Conservation (phyloP, 495 filamentous ascomycete species). For the Aspergillus saccharolyticus region DNA sequence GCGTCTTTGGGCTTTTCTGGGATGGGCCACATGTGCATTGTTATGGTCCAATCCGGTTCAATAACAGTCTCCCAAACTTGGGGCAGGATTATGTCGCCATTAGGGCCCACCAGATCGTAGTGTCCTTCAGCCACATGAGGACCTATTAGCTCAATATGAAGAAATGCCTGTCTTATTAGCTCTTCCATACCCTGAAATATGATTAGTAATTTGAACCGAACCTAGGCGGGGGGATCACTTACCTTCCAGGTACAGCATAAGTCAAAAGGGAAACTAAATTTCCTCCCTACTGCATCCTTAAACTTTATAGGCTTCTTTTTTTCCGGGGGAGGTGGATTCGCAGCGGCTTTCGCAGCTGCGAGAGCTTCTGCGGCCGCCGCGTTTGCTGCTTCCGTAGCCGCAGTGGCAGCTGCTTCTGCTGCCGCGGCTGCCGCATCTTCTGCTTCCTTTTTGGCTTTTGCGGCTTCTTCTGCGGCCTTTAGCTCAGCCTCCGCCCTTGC, state of each 20-base stretch:
- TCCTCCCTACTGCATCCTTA: constrained; percentile 80
- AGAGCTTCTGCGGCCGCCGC: constrained; percentile 26
- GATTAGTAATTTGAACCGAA: no score
- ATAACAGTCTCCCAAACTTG: constrained; percentile 82
- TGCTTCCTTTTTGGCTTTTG: constrained; percentile 27
- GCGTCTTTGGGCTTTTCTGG: constrained; percentile 50
- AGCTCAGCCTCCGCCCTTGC: constrained; percentile 50
- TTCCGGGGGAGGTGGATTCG: constrained; percentile 32
- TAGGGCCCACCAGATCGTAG: constrained; percentile 78
- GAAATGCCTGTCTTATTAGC: constrained; percentile 80
- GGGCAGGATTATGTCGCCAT: constrained; percentile 83
- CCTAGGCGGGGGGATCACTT: no score
- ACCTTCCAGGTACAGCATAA: constrained; percentile 77
- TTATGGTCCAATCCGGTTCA: constrained; percentile 83
- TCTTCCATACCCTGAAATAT: constrained; percentile 69
- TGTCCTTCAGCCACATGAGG: constrained; percentile 79
- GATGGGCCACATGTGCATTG: constrained; percentile 98
- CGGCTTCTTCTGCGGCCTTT: constrained; percentile 33
- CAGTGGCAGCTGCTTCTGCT: constrained; percentile 20
- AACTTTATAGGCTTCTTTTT: constrained; percentile 70
- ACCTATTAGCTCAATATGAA: constrained; percentile 77
- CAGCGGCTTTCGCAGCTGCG: constrained; percentile 21
- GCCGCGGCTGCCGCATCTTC: constrained; percentile 33
- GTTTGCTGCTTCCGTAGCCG: constrained; percentile 19
- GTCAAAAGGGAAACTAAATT: constrained; percentile 81